phyloP scores from a whole-genome alignment of 1,284 basidiomycete genomes.

The Cystobasidium pallidum region DNA sequence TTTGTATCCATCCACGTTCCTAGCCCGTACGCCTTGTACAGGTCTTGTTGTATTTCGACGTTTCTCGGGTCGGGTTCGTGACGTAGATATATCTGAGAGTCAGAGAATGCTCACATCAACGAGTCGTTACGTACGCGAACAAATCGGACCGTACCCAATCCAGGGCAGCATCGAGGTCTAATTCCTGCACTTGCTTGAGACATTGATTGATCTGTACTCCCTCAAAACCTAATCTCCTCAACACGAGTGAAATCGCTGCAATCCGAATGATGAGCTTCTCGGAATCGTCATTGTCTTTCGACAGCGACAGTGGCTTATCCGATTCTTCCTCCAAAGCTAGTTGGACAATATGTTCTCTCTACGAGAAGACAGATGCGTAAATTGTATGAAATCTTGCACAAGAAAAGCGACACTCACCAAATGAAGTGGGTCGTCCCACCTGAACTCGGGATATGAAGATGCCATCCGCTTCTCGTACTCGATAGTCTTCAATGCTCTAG shows the following conservation, averaged over 20 bases:
- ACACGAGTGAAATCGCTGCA: constrained; percentile 76
- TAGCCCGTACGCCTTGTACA: neutral
- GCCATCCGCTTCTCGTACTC: constrained; percentile 81
- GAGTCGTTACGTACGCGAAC: neutral
- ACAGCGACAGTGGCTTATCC: constrained; percentile 41
- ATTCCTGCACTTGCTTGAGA: constrained; percentile 63
- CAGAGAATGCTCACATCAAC: neutral
- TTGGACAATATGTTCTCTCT: constrained; percentile 52
- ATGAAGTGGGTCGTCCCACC: constrained; percentile 55
- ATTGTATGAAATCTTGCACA: too few relatives aligned
- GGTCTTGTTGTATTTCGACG: neutral
- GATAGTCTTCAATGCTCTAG: constrained; percentile 70
- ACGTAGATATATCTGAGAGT: constrained; percentile 12
- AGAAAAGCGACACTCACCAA: constrained; percentile 25
- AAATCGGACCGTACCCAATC: constrained; percentile 70
- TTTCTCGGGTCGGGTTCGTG: neutral
- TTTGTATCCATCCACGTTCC: constrained; percentile 1
- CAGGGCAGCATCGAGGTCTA: constrained; percentile 86
- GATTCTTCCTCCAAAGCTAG: constrained; percentile 45
- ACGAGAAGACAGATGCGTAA: neutral
- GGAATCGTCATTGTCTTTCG: constrained; percentile 59
- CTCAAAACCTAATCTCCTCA: constrained; percentile 81
- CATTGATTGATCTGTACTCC: constrained; percentile 72
- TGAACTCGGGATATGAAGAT: constrained; percentile 66
- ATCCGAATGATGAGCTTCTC: constrained; percentile 75